Evolutionary conservation across 2,329 filamentous ascomycete species (phyloP).

Genomic region (Aspergillus sp.): DNA sequence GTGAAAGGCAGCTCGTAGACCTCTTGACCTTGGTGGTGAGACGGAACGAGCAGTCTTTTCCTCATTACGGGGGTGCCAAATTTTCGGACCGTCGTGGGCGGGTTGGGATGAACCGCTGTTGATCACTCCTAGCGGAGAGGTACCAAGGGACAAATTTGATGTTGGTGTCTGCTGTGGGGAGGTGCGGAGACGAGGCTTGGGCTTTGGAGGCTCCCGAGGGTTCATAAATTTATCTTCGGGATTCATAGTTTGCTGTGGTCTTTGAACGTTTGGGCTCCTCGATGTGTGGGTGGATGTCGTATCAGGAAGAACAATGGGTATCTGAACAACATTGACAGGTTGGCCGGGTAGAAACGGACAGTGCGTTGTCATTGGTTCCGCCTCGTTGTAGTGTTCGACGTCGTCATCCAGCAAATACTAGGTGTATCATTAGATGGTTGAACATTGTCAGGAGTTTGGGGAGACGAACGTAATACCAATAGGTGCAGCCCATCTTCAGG

Average conservation of each 20-base stretch:
- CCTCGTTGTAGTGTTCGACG: slow-evolving; percentile 72
- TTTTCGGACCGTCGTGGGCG: slow-evolving; percentile 23
- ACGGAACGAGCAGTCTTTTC: slow-evolving; percentile 36
- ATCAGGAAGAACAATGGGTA: slow-evolving; percentile 67
- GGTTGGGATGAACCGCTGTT: slow-evolving; percentile 38
- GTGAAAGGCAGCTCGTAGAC: slow-evolving; percentile 39
- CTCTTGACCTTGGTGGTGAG: slow-evolving; percentile 37
- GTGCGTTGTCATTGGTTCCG: slow-evolving; percentile 69
- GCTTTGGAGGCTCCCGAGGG: slow-evolving; percentile 59
- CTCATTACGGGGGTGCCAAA: slow-evolving; percentile 18
- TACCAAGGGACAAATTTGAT: slow-evolving; percentile 27
- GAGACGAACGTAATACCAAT: slow-evolving; percentile 89
- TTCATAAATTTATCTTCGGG: slow-evolving; percentile 73
- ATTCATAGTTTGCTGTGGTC: slow-evolving; percentile 70
- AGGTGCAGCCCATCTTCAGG: slow-evolving; percentile 87
- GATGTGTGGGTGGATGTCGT: slow-evolving; percentile 53
- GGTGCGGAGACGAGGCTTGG: slow-evolving; percentile 48
- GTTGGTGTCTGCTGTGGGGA: slow-evolving; percentile 35
- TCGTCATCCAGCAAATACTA: slow-evolving; percentile 83
- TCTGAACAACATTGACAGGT: slow-evolving; percentile 76
- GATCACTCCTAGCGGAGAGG: slow-evolving; percentile 27
- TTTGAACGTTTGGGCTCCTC: slow-evolving; percentile 62
- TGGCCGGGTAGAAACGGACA: slow-evolving; percentile 90
- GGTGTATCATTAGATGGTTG: slow-evolving; percentile 24
- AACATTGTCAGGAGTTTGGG: background rate